These are phyloP conservation scores for Isabelozyma gotoi DNA, from an alignment of 805 yeast species.

Conservation along the genomic window DNA sequence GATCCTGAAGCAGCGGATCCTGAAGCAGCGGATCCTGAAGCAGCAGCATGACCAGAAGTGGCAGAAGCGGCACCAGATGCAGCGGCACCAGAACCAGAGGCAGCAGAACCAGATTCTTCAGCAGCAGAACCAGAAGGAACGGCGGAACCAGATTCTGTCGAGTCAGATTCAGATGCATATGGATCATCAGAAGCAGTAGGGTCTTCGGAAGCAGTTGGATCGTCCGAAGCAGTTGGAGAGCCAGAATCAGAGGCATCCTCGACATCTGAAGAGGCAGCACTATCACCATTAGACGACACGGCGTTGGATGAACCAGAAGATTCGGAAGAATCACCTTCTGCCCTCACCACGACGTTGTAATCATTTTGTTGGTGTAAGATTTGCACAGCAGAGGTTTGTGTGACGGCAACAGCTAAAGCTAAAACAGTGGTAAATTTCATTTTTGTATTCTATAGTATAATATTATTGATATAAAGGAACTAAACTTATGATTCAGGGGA, in stretches of 20 bases:
- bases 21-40: slow-evolving; percentile 3
- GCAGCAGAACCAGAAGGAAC: slow-evolving; percentile 9
- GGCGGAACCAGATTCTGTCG: slow-evolving; percentile 1
- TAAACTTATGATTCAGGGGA: too few relatives aligned
- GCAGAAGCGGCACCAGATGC: not conserved
- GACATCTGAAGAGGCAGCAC: slow-evolving; percentile 4
- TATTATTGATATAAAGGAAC: too few relatives aligned
- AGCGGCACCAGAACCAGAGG: not conserved
- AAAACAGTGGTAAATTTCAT: slow-evolving; percentile 3
- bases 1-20: slow-evolving; percentile 14
- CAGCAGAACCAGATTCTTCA: not conserved
- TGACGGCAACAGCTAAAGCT: slow-evolving; percentile 1
- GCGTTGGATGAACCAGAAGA: slow-evolving; percentile 3
- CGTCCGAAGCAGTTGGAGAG: slow-evolving; percentile 3
- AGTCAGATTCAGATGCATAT: slow-evolving; percentile 1
- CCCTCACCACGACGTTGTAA: not conserved
- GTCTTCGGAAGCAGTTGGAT: slow-evolving; percentile 4
- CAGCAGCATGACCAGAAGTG: slow-evolving; percentile 8
- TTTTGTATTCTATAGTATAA: not conserved
- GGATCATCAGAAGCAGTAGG: slow-evolving; percentile 5
- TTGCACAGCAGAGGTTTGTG: not conserved
- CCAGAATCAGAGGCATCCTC: slow-evolving; percentile 4
- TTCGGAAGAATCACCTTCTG: not conserved
- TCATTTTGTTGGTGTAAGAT: not conserved
- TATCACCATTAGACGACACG: not conserved